These are phyloP conservation scores for Malassezia slooffiae DNA, from an alignment of 1,284 basidiomycete species.

Conservation along the genomic window DNA sequence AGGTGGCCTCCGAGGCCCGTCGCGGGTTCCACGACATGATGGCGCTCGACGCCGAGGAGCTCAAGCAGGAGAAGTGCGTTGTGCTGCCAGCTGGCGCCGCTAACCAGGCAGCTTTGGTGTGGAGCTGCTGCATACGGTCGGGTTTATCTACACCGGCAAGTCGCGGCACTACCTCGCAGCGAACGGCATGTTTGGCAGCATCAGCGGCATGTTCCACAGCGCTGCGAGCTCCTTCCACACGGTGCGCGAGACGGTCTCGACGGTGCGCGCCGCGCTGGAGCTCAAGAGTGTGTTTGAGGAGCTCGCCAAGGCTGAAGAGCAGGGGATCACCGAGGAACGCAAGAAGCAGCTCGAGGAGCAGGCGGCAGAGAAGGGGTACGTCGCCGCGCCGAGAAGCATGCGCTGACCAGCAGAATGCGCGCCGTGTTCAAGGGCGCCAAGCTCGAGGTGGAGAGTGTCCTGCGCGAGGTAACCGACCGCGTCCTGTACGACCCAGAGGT, in stretches of 20 bases:
- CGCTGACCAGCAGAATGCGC: slow-evolving; percentile 23
- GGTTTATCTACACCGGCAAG: slow-evolving; percentile 64
- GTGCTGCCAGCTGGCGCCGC: background rate
- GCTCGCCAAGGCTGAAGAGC: slow-evolving; percentile 60
- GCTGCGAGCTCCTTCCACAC: slow-evolving; percentile 37
- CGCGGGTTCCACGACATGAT: slow-evolving; percentile 38
- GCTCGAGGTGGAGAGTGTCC: slow-evolving; percentile 82
- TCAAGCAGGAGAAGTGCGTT: slow-evolving; percentile 55
- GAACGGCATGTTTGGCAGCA: slow-evolving; percentile 28
- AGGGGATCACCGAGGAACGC: slow-evolving; percentile 76
- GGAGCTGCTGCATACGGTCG: slow-evolving; percentile 81
- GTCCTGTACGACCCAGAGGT: slow-evolving; percentile 55
- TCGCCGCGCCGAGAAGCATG: slow-evolving; percentile 48
- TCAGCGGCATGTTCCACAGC: slow-evolving; percentile 32
- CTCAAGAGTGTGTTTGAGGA: slow-evolving; percentile 91
- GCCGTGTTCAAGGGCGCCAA: slow-evolving; percentile 60
- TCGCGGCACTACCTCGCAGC: slow-evolving; percentile 40
- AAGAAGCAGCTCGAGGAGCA: slow-evolving; percentile 84
- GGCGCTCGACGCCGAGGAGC: slow-evolving; percentile 44
- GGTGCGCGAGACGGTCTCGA: slow-evolving; percentile 39
- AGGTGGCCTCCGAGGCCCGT: slow-evolving; percentile 52
- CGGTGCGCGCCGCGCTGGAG: slow-evolving; percentile 41
- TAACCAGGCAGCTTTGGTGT: slow-evolving; percentile 65
- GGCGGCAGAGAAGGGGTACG: slow-evolving; percentile 68
- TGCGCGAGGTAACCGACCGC: slow-evolving; percentile 83